Evolutionary conservation across 176 grass and related monocot genomes (phyloP).

Genomic region (Musa schizocarpa): DNA sequence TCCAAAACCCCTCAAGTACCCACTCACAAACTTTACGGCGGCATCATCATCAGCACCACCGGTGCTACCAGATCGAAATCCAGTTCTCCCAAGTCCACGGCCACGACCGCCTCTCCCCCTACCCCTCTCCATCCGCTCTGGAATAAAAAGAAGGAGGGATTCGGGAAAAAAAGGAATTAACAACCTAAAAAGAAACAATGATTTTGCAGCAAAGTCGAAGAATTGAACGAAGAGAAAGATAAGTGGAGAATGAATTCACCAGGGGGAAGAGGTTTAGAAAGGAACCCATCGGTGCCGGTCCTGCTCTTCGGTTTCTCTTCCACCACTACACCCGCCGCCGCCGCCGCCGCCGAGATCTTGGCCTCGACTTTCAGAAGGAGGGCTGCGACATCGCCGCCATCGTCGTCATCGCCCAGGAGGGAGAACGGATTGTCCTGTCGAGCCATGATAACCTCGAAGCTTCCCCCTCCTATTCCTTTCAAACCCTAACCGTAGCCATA

Average conservation of each 20-base stretch:
- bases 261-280: slow-evolving; percentile 16
- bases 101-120: slow-evolving; percentile 14
- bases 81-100: background rate
- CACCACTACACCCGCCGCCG: background rate
- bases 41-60: background rate
- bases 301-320: background rate
- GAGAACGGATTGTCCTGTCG: slow-evolving; percentile 7
- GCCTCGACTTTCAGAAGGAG: slow-evolving; percentile 13
- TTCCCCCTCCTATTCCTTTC: background rate
- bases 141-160: background rate
- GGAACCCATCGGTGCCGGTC: background rate
- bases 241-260: background rate
- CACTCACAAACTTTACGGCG: background rate
- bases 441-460: background rate
- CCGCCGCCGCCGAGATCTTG: background rate
- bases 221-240: background rate
- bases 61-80: background rate
- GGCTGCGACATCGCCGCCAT: background rate
- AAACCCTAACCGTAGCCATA: background rate
- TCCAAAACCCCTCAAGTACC: background rate
- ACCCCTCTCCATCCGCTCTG: background rate
- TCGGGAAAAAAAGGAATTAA: background rate
- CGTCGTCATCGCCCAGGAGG: slow-evolving; percentile 7
- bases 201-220: background rate
- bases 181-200: background rate